phyloP scores from a whole-genome alignment of 495 filamentous ascomycete genomes.

The Oleoguttula mirabilis region DNA sequence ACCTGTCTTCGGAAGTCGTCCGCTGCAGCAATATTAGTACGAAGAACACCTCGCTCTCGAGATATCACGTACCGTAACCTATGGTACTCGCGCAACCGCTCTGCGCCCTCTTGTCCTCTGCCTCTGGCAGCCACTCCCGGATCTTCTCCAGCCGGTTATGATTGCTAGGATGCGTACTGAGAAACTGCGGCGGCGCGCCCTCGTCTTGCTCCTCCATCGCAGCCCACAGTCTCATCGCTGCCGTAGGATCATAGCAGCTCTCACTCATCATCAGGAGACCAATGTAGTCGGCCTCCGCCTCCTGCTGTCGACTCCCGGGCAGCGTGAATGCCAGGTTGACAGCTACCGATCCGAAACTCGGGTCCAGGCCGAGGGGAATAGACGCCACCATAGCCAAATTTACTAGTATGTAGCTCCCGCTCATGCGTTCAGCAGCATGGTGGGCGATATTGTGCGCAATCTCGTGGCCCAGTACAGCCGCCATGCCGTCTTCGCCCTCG shows the following conservation, averaged over 20 bases:
- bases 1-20: no score
- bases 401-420: slow-evolving; percentile 44
- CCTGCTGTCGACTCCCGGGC: slow-evolving; percentile 60
- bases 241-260: slow-evolving; percentile 60
- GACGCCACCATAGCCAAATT: slow-evolving; percentile 41
- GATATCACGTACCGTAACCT: slow-evolving; percentile 12
- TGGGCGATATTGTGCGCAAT: slow-evolving; percentile 85
- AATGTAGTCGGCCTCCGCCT: slow-evolving; percentile 75
- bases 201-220: slow-evolving; percentile 58
- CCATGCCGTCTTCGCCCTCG: slow-evolving; percentile 59
- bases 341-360: slow-evolving; percentile 32
- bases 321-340: slow-evolving; percentile 53
- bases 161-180: slow-evolving; percentile 79
- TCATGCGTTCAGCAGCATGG: slow-evolving; percentile 67
- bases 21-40: no score
- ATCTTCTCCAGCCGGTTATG: slow-evolving; percentile 60
- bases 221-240: slow-evolving; percentile 62
- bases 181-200: slow-evolving; percentile 53
- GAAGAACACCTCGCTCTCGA: no score
- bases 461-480: slow-evolving; percentile 80
- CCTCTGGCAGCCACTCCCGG: slow-evolving; percentile 39
- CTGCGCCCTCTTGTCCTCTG: slow-evolving; percentile 12
- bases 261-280: slow-evolving; percentile 63
- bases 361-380: slow-evolving; percentile 40
- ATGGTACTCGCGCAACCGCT: slow-evolving; percentile 7